Base-by-base conservation (phyloP, 179 eudicot genomes). In the Pouteria campechiana region DNA sequence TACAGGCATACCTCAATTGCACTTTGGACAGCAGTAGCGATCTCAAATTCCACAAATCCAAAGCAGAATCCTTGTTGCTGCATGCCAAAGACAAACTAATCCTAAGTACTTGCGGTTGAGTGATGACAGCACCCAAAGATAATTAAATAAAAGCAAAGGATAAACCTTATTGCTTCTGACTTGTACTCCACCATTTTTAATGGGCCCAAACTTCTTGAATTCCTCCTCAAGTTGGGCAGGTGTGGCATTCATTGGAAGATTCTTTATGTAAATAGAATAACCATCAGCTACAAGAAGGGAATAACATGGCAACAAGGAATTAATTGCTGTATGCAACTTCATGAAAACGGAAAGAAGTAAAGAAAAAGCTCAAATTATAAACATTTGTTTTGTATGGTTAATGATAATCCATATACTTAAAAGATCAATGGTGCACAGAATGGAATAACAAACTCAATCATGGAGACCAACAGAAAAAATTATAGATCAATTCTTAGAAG, bases 11-110 rank as follows among this genome's bases (percentile, higher is more conserved):
- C 96, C 96, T 83, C 79, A 29, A 83, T 57, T 22, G 92, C 94
- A 52, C 58, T 74, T 61, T 61, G 73, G 29, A 57, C 85, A 50
- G 93, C 73, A 33, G 15, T 64, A 17, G 82, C 78, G 49, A 25
- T 78, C 76, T 81, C 95, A 52, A 78, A 89, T 41, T 89, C 93
- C 55, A 89, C 89, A 69, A 89, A 84, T 27, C 93, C 97, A 57
- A 75, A 85, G 32, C 72, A 60, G 40, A 66, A 67, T 20, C 67
- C 81, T 61, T 88, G 77, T 46, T 48, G 62, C 64, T 50, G 61
- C 50, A 48, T 16, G 48, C 20, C 38, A 56, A 37, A 10, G 21
- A 34, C 10, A 39, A 14, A 39, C 17, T 35, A 17, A 49, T 15
- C 7, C 3, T 8, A 18, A 7, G 15, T 9, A 25, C n/a, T n/a